A percentile compares a stretch with the other conserved stretches of the same genome.
Evolutionary conservation across 805 yeast genomes (phyloP).

Genomic region (Hanseniaspora lachancei): DNA sequence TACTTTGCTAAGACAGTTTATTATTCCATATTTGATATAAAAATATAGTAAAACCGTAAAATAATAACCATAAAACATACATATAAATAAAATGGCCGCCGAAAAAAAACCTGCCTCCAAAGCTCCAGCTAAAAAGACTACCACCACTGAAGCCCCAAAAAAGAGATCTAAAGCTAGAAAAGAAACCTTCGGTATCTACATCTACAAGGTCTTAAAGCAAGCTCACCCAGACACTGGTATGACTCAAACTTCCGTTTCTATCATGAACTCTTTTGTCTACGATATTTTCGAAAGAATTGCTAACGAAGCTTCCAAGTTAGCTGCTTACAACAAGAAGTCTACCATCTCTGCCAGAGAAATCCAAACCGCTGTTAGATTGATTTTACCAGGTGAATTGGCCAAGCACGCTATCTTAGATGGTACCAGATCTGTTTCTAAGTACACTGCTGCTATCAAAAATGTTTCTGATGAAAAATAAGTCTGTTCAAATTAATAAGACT

Average conservation of each 20-base stretch:
- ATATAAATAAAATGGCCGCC: constrained; percentile 46
- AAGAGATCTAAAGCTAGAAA: constrained; percentile 92
- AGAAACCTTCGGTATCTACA: constrained; percentile 96
- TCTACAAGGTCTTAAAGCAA: constrained; percentile 96
- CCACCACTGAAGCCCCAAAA: constrained; percentile 71
- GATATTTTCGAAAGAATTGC: constrained; percentile 98
- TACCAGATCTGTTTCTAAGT: constrained; percentile 94
- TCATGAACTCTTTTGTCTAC: constrained; percentile 95
- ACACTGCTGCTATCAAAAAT: constrained; percentile 46
- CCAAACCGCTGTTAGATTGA: constrained; percentile 95
- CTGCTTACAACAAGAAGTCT: constrained; percentile 97
- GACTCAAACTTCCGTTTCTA: constrained; percentile 96
- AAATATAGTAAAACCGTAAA: constrained; percentile 28
- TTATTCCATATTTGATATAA: too few species aligned
- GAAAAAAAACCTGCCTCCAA: constrained; percentile 96
- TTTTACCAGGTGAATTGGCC: constrained; percentile 96
- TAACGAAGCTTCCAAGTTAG: constrained; percentile 92
- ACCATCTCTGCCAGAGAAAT: constrained; percentile 97
- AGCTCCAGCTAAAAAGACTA: constrained; percentile 88
- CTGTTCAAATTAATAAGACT: neutral
- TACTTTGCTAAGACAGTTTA: neutral
- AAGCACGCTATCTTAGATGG: constrained; percentile 98
- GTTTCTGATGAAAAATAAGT: constrained; percentile 9
- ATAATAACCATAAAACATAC: neutral
- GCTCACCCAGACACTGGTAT: constrained; percentile 99